Base-by-base conservation (phyloP, 257 asterid genomes). In the Solanum lycopersicoides region DNA sequence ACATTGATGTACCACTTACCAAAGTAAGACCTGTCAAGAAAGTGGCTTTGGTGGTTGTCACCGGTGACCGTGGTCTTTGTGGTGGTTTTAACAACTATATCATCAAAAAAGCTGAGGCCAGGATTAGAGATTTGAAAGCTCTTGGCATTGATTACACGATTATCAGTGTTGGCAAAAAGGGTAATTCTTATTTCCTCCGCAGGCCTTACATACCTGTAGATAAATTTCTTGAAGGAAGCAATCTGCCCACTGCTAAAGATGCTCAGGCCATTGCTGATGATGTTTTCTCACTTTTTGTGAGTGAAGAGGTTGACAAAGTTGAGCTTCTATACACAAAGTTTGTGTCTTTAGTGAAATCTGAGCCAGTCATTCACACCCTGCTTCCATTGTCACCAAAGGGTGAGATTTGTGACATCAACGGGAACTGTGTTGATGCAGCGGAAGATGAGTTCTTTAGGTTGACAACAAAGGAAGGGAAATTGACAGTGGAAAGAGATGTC, bases 21-120 rank as follows among this genome's bases (percentile, higher is more conserved):
- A 93, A 92, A 85, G 93, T 91, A 28, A 86, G 99, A 76, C 93
- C 98, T 0, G 98, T 96, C 72, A 95, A 94, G 92, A 96, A 95
- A 87, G 98, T 96, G 83, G 99, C 95, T 10, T 93, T 96, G 6
- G 98, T 96, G 5, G 99, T 96, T 12, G 96, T 96, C 20, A 96
- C 99, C 2, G 99, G 99, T 10, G 99, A 96, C 71, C 96, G 99
- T 21, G 99, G 99, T 11, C 97, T 96, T 10, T 96, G 99, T 60
- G 98, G 99, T 18, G 98, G 95, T 13, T 96, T 93, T 91, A 96
- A 96, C 87, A 96, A 95, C 73, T 25, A 16, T 12, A 86, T 96
- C 88, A 84, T 96, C 86, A 94, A 94, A 63, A 96, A 96, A 82
- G 98, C 98, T 1, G 98, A 94, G 88, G 4, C 39, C 7, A 89